Percentiles rank a stretch among this genome's conserved stretches.
Conservation (phyloP, 768 basidiomycete genomes). For the Collybia sordida region DNA sequence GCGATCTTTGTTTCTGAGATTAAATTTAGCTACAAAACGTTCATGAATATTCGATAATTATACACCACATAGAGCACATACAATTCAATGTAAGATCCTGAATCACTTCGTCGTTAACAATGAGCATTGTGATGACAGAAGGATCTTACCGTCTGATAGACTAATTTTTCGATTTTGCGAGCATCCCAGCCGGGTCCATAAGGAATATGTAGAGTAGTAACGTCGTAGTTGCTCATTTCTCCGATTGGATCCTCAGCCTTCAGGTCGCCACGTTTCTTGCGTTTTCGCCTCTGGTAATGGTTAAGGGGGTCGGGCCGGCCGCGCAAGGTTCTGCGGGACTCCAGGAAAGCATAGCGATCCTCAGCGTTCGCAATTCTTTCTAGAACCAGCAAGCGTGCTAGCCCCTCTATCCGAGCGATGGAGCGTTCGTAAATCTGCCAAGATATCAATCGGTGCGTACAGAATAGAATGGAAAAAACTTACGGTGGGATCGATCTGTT, state of each 20-base stretch:
- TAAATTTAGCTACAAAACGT: conserved; percentile 47
- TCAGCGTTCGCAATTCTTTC: conserved; percentile 52
- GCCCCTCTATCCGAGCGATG: conserved; percentile 57
- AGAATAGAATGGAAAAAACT: too few relatives aligned
- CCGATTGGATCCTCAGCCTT: conserved; percentile 41
- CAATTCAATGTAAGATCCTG: conserved; percentile 63
- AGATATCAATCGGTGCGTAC: too few relatives aligned
- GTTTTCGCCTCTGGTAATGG: conserved; percentile 28
- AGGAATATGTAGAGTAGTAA: conserved; percentile 53
- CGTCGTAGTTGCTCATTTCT: conserved; percentile 59
- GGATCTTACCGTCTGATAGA: conserved; percentile 53
- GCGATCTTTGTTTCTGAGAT: conserved; percentile 61
- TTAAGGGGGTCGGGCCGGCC: conserved; percentile 39
- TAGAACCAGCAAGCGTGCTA: conserved; percentile 61
- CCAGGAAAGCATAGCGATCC: conserved; percentile 44
- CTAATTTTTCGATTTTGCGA: conserved; percentile 51
- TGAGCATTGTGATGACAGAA: neutral
- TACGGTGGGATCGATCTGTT: conserved; percentile 60
- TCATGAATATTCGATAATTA: neutral
- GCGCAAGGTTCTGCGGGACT: conserved; percentile 49
- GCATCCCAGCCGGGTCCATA: conserved; percentile 64
- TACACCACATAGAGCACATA: conserved; percentile 13
- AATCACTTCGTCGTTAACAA: too few relatives aligned
- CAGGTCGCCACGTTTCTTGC: conserved; percentile 53
- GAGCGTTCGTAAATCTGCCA: too few relatives aligned